These are phyloP conservation scores for Graphiopsis chlorocephala DNA, from an alignment of 2,329 filamentous ascomycete species.

Conservation along the genomic window DNA sequence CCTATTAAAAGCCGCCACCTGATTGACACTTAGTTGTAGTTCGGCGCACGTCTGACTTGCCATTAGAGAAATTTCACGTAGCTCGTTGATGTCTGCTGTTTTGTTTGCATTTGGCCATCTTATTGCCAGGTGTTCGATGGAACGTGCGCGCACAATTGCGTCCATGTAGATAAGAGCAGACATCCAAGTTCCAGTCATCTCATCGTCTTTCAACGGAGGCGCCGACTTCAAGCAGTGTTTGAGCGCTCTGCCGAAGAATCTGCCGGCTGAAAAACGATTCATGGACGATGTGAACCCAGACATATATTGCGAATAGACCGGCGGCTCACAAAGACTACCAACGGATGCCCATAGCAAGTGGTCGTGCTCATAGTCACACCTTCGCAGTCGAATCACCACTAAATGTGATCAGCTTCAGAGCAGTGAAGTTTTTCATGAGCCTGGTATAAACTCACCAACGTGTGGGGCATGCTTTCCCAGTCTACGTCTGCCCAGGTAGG, in stretches of 20 bases:
- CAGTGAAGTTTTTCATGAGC: no score
- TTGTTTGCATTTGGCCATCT: background rate
- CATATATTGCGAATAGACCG: background rate
- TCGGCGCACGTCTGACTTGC: background rate
- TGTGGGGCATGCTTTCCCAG: background rate
- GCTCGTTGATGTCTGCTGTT: background rate
- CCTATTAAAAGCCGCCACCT: background rate
- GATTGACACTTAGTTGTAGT: background rate
- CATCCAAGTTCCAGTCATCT: background rate
- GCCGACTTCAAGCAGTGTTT: background rate
- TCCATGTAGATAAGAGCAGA: slow-evolving; percentile 1
- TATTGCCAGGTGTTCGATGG: background rate
- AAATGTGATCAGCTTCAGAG: no score
- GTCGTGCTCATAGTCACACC: background rate
- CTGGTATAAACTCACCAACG: background rate
- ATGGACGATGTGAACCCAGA: no score
- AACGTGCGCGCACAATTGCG: background rate
- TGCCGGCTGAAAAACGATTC: no score
- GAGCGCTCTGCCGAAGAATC: background rate
- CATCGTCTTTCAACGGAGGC: background rate
- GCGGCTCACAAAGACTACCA: background rate
- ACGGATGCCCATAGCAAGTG: background rate
- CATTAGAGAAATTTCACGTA: background rate
- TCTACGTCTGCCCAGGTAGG: background rate
- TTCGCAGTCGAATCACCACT: background rate